Evolutionary conservation across 1,284 basidiomycete genomes (phyloP), one percentile per base, ranked within the genome.

Genomic region (Malassezia equina): DNA sequence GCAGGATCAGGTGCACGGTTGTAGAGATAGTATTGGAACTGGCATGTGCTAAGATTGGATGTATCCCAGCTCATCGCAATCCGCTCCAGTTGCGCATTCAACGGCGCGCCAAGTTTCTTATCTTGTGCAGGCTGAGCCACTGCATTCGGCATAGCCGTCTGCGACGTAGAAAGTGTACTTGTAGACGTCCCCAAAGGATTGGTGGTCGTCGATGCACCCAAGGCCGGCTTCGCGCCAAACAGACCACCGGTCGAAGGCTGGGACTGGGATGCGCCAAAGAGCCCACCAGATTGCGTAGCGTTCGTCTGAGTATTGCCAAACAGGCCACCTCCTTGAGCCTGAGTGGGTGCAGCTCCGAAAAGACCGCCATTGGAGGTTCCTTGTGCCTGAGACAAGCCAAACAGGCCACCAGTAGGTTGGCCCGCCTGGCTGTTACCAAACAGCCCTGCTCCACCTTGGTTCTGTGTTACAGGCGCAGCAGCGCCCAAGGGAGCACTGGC

Each of bases 21-120:
- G 59, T 71, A 71, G 41, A 71, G 61, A 56, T 71, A 71, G 51
- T 63, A 63, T 29, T 62, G 61, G 52, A 73, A 73, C 2, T 61
- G 62, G 33, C 71, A 73, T 12, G 59, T 64, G 1, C 63, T 58
- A 2, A 69, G 54, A 43, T 72, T 66, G 51, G 50, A 49, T 4
- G 64, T 65, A 32, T 73, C 65, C 67, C 67, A 73, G 5, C 68
- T 67, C 13, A 62, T 52, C 13, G 63, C 61, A 32, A 73, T 66
- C 19, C 62, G 63, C 47, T 68, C 70, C 12, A 73, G 50, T 40
- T 66, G 63, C 21, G 58, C 24, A 2, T 61, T 54, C 9, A 73
- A 58, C 7, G 59, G 51, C 4, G 51, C 28, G 12, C 71, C 71
- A 11, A 73, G 58, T 44, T 65, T 66, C 49, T 64, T 64, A 47